A percentile compares a stretch with the other conserved stretches of the same genome.
These are phyloP conservation scores for Wickerhamomyces xylosicus DNA, from an alignment of 805 yeast species.

Conservation along the genomic window DNA sequence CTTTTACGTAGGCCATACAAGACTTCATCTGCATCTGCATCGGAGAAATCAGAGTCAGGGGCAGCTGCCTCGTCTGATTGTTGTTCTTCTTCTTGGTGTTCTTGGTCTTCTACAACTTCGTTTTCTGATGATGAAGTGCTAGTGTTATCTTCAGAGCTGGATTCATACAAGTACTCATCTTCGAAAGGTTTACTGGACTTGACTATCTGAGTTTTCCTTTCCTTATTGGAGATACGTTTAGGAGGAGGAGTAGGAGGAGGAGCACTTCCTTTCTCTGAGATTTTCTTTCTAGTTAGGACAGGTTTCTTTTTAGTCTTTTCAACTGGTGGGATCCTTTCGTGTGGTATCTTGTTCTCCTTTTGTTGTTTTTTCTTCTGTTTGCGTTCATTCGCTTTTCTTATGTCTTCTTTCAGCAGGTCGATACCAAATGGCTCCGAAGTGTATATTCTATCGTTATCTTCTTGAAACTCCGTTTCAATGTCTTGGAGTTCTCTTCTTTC, in stretches of 20 bases:
- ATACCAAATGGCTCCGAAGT: no score
- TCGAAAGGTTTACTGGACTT: neutral
- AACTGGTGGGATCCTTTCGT: no score
- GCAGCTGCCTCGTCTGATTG: slow-evolving; percentile 3
- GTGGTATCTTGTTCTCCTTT: no score
- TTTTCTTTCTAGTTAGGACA: no score
- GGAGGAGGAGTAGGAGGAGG: no score
- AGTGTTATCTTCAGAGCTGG: slow-evolving; percentile 2
- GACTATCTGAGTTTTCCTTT: no score
- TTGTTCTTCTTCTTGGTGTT: neutral
- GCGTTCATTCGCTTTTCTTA: no score
- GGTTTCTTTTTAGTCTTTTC: no score
- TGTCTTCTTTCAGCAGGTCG: no score
- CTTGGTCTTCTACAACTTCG: slow-evolving; percentile 1
- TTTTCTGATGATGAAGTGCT: slow-evolving; percentile 4
- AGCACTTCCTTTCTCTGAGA: no score
- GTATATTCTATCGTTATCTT: neutral
- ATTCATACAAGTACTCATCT: neutral
- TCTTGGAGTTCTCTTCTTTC: neutral
- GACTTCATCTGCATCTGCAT: slow-evolving; percentile 1
- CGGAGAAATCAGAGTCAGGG: slow-evolving; percentile 3
- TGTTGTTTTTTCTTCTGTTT: no score
- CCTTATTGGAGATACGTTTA: neutral
- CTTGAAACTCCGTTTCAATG: neutral
- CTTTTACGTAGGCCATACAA: neutral